phyloP scores from a whole-genome alignment of 306 rosid genomes.

The Malus sylvestris region DNA sequence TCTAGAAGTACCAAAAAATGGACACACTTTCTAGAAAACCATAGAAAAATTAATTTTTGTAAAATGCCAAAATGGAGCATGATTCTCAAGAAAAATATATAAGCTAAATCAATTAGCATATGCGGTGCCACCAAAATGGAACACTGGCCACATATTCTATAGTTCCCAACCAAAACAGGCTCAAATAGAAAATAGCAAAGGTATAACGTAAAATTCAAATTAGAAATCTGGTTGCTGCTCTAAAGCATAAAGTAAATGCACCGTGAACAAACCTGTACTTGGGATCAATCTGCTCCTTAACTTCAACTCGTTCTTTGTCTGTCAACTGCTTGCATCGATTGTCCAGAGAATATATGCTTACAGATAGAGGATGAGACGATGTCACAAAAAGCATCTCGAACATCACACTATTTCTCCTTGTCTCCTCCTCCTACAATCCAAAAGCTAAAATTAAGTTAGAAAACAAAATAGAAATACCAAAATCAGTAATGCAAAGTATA shows the following conservation, averaged over 20 bases:
- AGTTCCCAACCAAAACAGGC: not conserved
- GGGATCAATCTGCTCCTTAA: conserved; percentile 78
- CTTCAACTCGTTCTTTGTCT: conserved; percentile 52
- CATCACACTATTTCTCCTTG: conserved; percentile 64
- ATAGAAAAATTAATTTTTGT: not conserved
- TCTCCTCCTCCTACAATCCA: conserved; percentile 59
- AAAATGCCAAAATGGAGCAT: not conserved
- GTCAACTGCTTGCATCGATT: conserved; percentile 63
- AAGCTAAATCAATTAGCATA: not conserved
- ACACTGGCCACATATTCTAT: not conserved
- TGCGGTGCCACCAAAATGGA: not conserved
- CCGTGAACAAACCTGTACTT: conserved; percentile 51
- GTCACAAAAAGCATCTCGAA: conserved; percentile 85
- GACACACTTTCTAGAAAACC: not conserved
- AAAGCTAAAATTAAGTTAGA: not conserved
- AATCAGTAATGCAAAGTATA: not conserved
- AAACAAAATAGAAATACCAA: not conserved
- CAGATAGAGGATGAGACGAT: conserved; percentile 93
- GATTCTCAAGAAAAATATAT: not conserved
- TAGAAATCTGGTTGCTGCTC: not conserved
- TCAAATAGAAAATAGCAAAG: not conserved
- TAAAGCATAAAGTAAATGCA: not conserved
- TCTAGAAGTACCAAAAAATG: not conserved
- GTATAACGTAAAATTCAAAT: too few species aligned
- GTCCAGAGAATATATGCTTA: conserved; percentile 89